phyloP scores from a whole-genome alignment of 352 stramenopile species.

The Pythium grandisporangium region DNA sequence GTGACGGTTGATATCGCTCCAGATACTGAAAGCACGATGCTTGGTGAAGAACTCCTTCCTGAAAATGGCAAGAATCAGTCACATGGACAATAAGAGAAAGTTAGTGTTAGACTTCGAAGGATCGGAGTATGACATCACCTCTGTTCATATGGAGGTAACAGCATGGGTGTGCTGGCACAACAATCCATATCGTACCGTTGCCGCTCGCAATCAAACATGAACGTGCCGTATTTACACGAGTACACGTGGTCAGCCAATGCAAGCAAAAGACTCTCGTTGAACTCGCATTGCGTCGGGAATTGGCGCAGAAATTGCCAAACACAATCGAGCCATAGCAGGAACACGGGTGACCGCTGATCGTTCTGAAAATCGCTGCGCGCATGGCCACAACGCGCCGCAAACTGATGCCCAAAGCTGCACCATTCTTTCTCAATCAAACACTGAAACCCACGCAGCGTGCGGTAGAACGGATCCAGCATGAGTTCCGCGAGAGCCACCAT shows the following conservation, averaged over 20 bases:
- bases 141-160: no score
- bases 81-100: background rate
- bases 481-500: slow-evolving; percentile 94
- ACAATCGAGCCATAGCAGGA: slow-evolving; percentile 98
- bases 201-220: slow-evolving; percentile 96
- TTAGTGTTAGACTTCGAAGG: no score
- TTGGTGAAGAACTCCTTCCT: slow-evolving; percentile 77
- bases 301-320: slow-evolving; percentile 96
- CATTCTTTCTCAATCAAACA: slow-evolving; percentile 98
- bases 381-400: slow-evolving; percentile 91
- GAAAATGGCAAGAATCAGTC: background rate
- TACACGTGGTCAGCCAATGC: slow-evolving; percentile 94
- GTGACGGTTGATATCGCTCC: slow-evolving; percentile 70
- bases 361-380: slow-evolving; percentile 82
- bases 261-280: slow-evolving; percentile 91
- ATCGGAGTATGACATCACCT: no score
- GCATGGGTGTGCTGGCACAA: background rate
- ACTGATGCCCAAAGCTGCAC: slow-evolving; percentile 98
- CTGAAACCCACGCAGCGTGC: slow-evolving; percentile 95
- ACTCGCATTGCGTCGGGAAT: slow-evolving; percentile 96
- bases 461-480: slow-evolving; percentile 97
- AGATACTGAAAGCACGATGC: slow-evolving; percentile 68
- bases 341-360: slow-evolving; percentile 96
- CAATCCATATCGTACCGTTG: slow-evolving; percentile 72
- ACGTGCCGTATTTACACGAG: slow-evolving; percentile 96